Base-by-base conservation (phyloP, 2,329 filamentous ascomycete species). In the Ceratocystis cubensis region DNA sequence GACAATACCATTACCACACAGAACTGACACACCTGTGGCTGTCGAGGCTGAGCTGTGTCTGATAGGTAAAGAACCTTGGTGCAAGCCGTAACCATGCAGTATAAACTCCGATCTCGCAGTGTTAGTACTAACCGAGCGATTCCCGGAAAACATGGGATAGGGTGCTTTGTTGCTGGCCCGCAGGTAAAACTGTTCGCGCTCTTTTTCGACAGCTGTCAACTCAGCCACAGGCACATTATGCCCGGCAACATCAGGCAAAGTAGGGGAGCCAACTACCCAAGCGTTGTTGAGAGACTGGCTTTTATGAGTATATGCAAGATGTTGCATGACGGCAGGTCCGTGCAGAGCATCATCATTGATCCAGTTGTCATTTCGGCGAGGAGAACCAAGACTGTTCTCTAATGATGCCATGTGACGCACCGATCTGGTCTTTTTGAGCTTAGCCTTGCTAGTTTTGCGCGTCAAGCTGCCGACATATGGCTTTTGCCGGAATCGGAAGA, bases 141-240 rank as follows among this genome's bases (percentile, higher is more conserved):
- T 64, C 22, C 66, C 66, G 3, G 48, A 59, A 17, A 67, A 67
- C 66, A 67, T 67, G 4, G 62, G 66, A 48, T 64, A 65, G 33
- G 62, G 66, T 13, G 62, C 53, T 15, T 30, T 53, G 20, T 41
- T 50, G 28, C 64, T 67, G 3, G 50, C 61, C 13, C 48, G 17
- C 15, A 37, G 30, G 17, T 67, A 67, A 22, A 67, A 67, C 10
- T 46, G 62, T 37, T 67, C 66, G n/a, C 62, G 62, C 46, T 67
- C 62, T 30, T 37, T 59, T 22, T 67, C 62, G 30, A 41, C 61
- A 10, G 62, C 66, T 17, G 64, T 25, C 45, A 64, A 30, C 0
- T 33, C 30, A 5, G 53, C 10, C 13, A 15, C 20, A 5, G 28
- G 17, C n/a, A 48, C 30, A 20, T 63, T 17, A 8, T 64, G 13